Percentiles rank a stretch among this genome's conserved stretches.
Evolutionary conservation across 2,329 filamentous ascomycete species (phyloP).

Genomic region (Talaromyces amestolkiae): DNA sequence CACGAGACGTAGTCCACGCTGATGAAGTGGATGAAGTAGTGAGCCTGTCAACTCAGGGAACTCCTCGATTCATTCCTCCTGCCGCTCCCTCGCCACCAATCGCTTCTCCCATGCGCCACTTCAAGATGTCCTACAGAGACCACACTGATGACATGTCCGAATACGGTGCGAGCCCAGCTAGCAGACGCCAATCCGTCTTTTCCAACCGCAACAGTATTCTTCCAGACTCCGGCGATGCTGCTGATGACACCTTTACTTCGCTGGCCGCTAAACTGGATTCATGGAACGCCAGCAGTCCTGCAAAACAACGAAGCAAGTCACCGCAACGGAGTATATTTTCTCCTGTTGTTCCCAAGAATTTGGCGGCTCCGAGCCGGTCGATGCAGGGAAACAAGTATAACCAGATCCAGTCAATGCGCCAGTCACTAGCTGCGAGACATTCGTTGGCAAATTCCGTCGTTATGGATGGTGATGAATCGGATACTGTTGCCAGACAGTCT

Average conservation of each 20-base stretch:
- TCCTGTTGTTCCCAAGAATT: constrained; percentile 17
- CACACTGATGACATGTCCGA: constrained; percentile 28
- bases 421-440: constrained; percentile 27
- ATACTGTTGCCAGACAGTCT: constrained; percentile 20
- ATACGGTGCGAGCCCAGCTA: constrained; percentile 25
- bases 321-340: constrained; percentile 30
- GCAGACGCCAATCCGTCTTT: constrained; percentile 13
- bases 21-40: constrained; percentile 15
- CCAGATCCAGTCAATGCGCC: constrained; percentile 24
- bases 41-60: not conserved
- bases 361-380: not conserved
- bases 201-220: constrained; percentile 18
- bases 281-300: constrained; percentile 63
- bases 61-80: constrained; percentile 17
- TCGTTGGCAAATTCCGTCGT: constrained; percentile 20
- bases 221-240: constrained; percentile 17
- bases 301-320: constrained; percentile 32
- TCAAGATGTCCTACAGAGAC: constrained; percentile 22
- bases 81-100: constrained; percentile 25
- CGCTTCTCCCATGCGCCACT: constrained; percentile 15
- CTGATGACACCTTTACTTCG: constrained; percentile 59
- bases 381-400: constrained; percentile 14
- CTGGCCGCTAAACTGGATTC: constrained; percentile 60
- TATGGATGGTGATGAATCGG: constrained; percentile 17
- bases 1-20: not conserved